Base-by-base conservation (phyloP, 768 basidiomycete species). In the Panaeolus cyanescens region DNA sequence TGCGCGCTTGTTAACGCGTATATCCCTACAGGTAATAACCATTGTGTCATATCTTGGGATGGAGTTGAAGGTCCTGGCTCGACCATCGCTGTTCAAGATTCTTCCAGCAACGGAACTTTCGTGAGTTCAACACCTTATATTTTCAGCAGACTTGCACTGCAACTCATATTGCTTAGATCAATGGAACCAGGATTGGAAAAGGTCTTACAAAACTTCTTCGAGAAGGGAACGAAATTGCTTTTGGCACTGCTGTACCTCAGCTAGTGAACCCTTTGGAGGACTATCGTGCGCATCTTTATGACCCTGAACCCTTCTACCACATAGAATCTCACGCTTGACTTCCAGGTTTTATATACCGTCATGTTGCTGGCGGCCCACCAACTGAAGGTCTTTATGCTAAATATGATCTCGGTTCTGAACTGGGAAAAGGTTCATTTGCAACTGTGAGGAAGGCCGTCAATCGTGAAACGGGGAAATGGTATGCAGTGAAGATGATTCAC, bases 361-460 rank as follows among this genome's bases (percentile, higher is more conserved):
- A 89, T 64, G 79, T 82, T 10, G 87, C 88, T 5, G 76, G 70
- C 30, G 80, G 83, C 0, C 74, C 77, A 13, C 77, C 83, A 0
- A 74, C 73, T 20, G 79, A 78, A 4, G 88, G 87, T 3, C 73
- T 93, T 9, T 85, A 88, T 68, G 83, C 83, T 1, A 75, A 79
- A 58, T 93, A 93, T 70, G 90, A 92, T 63, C 68, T 92, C 36
- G 78, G 80, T 32, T 72, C 78, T 55, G 89, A 92, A 72, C 84
- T 98, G 3, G 96, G 96, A 57, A 90, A 89, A 66, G 96, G 96
- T 8, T 88, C 93, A 2, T 99, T 97, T 70, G 96, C 95, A 4
- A 90, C 89, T 9, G 96, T 98, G 19, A 84, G 89, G 78, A 92
- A 90, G 71, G 95, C 92, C 1, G 79, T 95, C 45, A 83, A 87